Conservation (phyloP, 768 basidiomycete genomes). For the Lactifluus echinatus region DNA sequence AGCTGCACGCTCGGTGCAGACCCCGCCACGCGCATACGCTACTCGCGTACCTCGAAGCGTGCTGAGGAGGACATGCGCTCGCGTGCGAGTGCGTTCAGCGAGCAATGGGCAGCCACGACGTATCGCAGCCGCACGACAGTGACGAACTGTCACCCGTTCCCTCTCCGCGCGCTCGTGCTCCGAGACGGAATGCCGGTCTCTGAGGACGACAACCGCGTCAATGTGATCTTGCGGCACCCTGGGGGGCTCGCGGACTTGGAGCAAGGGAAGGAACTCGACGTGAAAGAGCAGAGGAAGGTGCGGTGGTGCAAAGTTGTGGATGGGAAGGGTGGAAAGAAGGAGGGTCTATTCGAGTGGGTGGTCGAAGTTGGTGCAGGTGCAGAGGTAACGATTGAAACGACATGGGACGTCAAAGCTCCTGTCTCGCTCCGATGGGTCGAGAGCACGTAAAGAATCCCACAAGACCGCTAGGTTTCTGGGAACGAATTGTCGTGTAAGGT, state of each 20-base stretch:
- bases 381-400: slow-evolving; percentile 36
- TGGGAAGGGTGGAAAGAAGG: slow-evolving; percentile 43
- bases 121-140: slow-evolving; percentile 34
- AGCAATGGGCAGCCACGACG: slow-evolving; percentile 36
- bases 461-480: neutral
- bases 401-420: slow-evolving; percentile 47
- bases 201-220: slow-evolving; percentile 31
- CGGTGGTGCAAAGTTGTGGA: slow-evolving; percentile 32
- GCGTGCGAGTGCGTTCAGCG: slow-evolving; percentile 35
- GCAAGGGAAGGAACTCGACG: slow-evolving; percentile 31
- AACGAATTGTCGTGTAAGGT: neutral
- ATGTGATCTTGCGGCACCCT: slow-evolving; percentile 41
- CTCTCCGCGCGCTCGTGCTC: slow-evolving; percentile 36
- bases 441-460: neutral
- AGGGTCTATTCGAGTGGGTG: slow-evolving; percentile 50
- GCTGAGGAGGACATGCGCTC: slow-evolving; percentile 23
- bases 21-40: slow-evolving; percentile 28
- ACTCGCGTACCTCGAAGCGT: slow-evolving; percentile 34
- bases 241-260: slow-evolving; percentile 38
- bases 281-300: slow-evolving; percentile 28
- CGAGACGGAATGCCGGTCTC: slow-evolving; percentile 39
- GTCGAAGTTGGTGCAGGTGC: slow-evolving; percentile 36
- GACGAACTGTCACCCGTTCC: slow-evolving; percentile 40
- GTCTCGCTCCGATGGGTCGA: slow-evolving; percentile 25
- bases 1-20: slow-evolving; percentile 43